A percentile compares a stretch with the other conserved stretches of the same genome.
phyloP scores from a whole-genome alignment of 371 early-diverging fungal genomes.

The Mucor lusitanicus region DNA sequence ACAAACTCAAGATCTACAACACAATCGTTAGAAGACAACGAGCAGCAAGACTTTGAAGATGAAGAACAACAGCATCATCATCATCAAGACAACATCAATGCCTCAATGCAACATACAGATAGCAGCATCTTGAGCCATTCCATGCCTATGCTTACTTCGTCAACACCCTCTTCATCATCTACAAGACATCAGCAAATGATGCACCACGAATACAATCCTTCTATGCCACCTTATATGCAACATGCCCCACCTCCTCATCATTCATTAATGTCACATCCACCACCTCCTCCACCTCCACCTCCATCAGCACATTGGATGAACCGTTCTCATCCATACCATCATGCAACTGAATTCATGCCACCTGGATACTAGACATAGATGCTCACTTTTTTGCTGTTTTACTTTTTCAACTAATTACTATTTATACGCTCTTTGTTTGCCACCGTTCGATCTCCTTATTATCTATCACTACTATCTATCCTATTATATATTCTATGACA shows the following conservation, averaged over 20 bases:
- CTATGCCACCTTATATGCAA: slow-evolving; percentile 18
- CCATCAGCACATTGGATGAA: slow-evolving; percentile 8
- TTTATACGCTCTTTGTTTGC: neutral
- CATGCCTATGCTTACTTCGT: neutral
- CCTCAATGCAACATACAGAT: neutral
- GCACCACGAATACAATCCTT: slow-evolving; percentile 5
- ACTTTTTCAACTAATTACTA: neutral
- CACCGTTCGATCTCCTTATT: neutral
- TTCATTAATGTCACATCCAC: neutral
- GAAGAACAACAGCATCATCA: neutral
- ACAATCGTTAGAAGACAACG: neutral
- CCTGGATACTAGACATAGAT: slow-evolving; percentile 3
- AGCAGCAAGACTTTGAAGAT: neutral
- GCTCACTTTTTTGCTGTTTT: neutral
- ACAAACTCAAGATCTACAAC: slow-evolving; percentile 2
- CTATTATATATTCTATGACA: neutral
- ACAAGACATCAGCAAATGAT: neutral
- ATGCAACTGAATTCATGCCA: slow-evolving; percentile 13
- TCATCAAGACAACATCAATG: neutral
- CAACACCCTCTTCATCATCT: neutral
- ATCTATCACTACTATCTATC: neutral
- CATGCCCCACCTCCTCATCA: slow-evolving; percentile 2
- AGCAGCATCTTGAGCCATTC: slow-evolving; percentile 6
- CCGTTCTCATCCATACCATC: neutral
- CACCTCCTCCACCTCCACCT: slow-evolving; percentile 6